These are phyloP conservation scores for Diaporthe eres DNA, from an alignment of 2,329 filamentous ascomycete genomes.

Conservation along the genomic window DNA sequence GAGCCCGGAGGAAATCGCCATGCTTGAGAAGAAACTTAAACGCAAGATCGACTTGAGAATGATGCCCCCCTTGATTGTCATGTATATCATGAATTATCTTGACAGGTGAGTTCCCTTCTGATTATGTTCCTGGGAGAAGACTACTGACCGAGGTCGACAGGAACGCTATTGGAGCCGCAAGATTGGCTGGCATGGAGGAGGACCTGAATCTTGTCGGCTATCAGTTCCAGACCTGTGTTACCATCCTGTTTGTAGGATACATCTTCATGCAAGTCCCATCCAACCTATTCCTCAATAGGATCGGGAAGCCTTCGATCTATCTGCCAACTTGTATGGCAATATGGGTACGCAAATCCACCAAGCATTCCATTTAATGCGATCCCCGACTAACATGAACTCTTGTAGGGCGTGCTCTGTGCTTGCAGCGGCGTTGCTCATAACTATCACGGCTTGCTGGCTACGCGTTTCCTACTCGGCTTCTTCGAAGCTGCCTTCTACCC, in stretches of 20 bases:
- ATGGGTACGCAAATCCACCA: slow-evolving; percentile 51
- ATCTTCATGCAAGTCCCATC: slow-evolving; percentile 62
- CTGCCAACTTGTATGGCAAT: slow-evolving; percentile 53
- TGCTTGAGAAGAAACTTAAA: not conserved
- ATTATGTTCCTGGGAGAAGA: not conserved
- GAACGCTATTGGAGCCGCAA: slow-evolving; percentile 8
- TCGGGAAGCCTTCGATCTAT: slow-evolving; percentile 48
- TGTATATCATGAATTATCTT: slow-evolving; percentile 51
- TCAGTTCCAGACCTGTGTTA: slow-evolving; percentile 26
- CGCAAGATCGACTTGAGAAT: slow-evolving; percentile 54
- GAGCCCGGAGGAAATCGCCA: not conserved
- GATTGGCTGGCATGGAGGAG: slow-evolving; percentile 8
- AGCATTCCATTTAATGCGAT: too few relatives aligned
- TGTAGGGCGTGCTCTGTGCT: not conserved
- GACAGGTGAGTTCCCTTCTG: not conserved
- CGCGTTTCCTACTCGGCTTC: slow-evolving; percentile 59
- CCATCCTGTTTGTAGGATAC: slow-evolving; percentile 50
- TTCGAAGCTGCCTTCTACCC: slow-evolving; percentile 57
- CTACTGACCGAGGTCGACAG: not conserved
- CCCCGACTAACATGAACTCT: not conserved
- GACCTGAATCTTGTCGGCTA: slow-evolving; percentile 19
- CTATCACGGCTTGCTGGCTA: slow-evolving; percentile 57
- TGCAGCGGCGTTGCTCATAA: slow-evolving; percentile 57
- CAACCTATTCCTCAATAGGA: slow-evolving; percentile 60
- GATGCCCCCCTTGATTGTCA: slow-evolving; percentile 56